Evolutionary conservation across 768 basidiomycete species (phyloP).

Genomic region (Russula sp.): DNA sequence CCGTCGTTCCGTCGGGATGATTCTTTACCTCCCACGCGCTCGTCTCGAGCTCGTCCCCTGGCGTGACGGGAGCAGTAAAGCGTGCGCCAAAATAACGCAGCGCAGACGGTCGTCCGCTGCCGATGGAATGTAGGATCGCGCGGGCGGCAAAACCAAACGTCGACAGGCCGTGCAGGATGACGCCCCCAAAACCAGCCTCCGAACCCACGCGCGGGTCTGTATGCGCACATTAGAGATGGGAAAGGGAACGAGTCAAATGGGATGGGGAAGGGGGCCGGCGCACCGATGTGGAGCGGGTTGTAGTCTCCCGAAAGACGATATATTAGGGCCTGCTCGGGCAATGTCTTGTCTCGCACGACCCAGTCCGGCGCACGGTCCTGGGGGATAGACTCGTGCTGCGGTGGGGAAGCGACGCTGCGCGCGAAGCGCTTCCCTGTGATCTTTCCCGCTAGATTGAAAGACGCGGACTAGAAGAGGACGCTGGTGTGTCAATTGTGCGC

Average conservation of each 20-base stretch:
- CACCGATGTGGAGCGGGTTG: conserved; percentile 47
- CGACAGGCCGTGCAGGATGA: conserved; percentile 80
- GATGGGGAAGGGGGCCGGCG: conserved; percentile 7
- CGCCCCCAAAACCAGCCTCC: conserved; percentile 71
- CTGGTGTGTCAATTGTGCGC: neutral
- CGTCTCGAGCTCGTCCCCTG: conserved; percentile 77
- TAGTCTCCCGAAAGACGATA: conserved; percentile 50
- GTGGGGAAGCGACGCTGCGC: conserved; percentile 36
- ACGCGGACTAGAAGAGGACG: conserved; percentile 28
- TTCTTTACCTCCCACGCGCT: conserved; percentile 70
- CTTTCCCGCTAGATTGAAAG: conserved; percentile 43
- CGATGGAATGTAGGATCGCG: conserved; percentile 59
- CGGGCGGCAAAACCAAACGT: conserved; percentile 80
- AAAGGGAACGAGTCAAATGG: neutral
- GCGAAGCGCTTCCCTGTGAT: conserved; percentile 36
- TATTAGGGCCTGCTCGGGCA: conserved; percentile 39
- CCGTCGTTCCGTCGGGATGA: conserved; percentile 32
- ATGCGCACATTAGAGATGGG: neutral
- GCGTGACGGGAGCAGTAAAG: conserved; percentile 80
- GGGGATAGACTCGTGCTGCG: conserved; percentile 33
- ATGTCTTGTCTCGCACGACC: conserved; percentile 36
- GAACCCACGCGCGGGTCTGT: conserved; percentile 70
- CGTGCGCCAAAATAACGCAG: conserved; percentile 65
- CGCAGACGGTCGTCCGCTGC: conserved; percentile 51
- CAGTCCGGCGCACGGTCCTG: conserved; percentile 38